Percentiles rank a stretch among this genome's conserved stretches.
These are phyloP conservation scores for Aspergillus alliaceus DNA, from an alignment of 2,329 filamentous ascomycete genomes.

Conservation along the genomic window DNA sequence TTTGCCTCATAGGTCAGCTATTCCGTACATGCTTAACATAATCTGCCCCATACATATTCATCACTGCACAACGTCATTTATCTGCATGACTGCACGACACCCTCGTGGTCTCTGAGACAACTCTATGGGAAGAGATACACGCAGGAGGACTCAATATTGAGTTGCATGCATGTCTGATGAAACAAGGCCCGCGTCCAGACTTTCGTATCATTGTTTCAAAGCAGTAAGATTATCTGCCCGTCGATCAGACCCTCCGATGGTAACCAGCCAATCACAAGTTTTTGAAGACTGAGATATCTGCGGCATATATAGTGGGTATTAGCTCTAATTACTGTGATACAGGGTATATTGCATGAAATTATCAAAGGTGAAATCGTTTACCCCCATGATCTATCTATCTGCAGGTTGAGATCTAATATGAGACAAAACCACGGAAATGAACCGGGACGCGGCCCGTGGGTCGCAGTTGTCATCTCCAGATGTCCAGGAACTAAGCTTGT, in stretches of 20 bases:
- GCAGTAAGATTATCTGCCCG: background rate
- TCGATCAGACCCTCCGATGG: background rate
- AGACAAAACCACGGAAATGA: background rate
- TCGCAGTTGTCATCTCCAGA: background rate
- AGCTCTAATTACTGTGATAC: background rate
- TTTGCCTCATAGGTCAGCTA: conserved; percentile 7
- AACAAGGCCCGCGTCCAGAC: background rate
- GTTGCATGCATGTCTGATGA: background rate
- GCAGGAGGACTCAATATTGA: background rate
- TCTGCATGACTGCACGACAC: background rate
- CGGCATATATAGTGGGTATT: background rate
- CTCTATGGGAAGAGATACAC: background rate
- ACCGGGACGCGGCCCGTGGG: background rate
- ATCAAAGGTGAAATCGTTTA: no score
- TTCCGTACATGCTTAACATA: background rate
- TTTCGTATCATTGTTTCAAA: background rate
- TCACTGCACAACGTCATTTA: background rate
- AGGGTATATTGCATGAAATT: background rate
- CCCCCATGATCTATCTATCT: no score
- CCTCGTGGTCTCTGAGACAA: background rate
- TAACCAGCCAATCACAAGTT: background rate
- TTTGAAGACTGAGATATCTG: background rate
- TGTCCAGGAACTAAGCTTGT: no score
- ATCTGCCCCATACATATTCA: background rate
- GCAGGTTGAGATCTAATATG: background rate